Conservation (phyloP, 176 grass and related monocot species). For the Oryza punctata region DNA sequence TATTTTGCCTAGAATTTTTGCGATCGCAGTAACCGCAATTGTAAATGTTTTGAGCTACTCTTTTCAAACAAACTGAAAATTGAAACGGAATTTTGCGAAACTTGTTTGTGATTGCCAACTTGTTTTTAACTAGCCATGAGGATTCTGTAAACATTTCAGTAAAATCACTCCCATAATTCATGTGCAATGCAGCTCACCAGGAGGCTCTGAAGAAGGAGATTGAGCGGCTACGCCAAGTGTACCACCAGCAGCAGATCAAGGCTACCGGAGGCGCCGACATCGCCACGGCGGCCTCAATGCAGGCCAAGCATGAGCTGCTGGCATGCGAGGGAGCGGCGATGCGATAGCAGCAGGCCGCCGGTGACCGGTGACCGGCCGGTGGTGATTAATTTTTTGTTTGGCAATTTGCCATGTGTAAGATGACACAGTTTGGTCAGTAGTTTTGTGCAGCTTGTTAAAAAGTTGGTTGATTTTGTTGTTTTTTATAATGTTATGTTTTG, state of each 20-base stretch:
- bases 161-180: neutral
- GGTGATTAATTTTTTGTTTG: neutral
- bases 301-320: constrained; percentile 56
- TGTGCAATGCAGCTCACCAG: constrained; percentile 72
- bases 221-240: constrained; percentile 72
- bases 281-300: constrained; percentile 47
- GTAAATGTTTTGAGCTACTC: neutral
- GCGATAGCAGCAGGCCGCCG: constrained; percentile 18
- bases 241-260: constrained; percentile 84
- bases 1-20: neutral
- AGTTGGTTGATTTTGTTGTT: neutral
- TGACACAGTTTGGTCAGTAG: constrained; percentile 34
- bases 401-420: constrained; percentile 11
- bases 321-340: constrained; percentile 48
- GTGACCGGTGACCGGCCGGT: neutral
- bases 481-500: constrained; percentile 12
- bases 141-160: neutral
- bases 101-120: neutral
- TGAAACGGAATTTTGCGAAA: neutral
- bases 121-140: neutral
- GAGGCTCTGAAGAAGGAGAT: constrained; percentile 86
- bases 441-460: constrained; percentile 40
- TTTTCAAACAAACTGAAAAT: neutral
- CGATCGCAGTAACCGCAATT: neutral
- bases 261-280: constrained; percentile 50